Evolutionary conservation across 768 basidiomycete genomes (phyloP).

Genomic region (Tephrocybe sp.): DNA sequence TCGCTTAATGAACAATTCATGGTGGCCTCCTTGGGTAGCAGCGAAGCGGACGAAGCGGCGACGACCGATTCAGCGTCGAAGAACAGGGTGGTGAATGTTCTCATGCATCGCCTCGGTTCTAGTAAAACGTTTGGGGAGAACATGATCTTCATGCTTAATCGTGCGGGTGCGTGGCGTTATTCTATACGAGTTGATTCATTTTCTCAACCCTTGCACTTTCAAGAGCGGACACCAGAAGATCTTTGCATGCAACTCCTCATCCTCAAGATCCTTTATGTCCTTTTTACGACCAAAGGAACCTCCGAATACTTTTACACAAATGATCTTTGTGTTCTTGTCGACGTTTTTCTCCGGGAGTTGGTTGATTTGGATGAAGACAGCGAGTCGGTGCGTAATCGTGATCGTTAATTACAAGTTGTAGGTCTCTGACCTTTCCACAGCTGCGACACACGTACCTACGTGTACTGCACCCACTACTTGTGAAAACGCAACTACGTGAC

Average conservation of each 20-base stretch:
- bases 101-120: slow-evolving; percentile 82
- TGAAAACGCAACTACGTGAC: slow-evolving; percentile 85
- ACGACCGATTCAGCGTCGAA: slow-evolving; percentile 36
- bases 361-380: slow-evolving; percentile 90
- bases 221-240: slow-evolving; percentile 89
- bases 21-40: slow-evolving; percentile 73
- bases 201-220: slow-evolving; percentile 2
- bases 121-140: slow-evolving; percentile 98
- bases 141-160: slow-evolving; percentile 98
- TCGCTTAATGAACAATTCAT: slow-evolving; percentile 98
- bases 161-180: slow-evolving; percentile 65
- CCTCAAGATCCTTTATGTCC: slow-evolving; percentile 89
- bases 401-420: not conserved
- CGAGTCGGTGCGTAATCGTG: slow-evolving; percentile 69
- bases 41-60: slow-evolving; percentile 24
- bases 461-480: slow-evolving; percentile 92
- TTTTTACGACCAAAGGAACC: slow-evolving; percentile 92
- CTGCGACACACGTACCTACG: slow-evolving; percentile 96
- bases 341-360: slow-evolving; percentile 96
- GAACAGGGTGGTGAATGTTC: slow-evolving; percentile 81
- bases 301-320: slow-evolving; percentile 99
- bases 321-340: slow-evolving; percentile 92
- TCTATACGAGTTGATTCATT: not conserved
- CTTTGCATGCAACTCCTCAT: slow-evolving; percentile 93
- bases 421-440: slow-evolving; percentile 32